Conservation (phyloP, 2,329 filamentous ascomycete genomes). For the Penicillium sp. region DNA sequence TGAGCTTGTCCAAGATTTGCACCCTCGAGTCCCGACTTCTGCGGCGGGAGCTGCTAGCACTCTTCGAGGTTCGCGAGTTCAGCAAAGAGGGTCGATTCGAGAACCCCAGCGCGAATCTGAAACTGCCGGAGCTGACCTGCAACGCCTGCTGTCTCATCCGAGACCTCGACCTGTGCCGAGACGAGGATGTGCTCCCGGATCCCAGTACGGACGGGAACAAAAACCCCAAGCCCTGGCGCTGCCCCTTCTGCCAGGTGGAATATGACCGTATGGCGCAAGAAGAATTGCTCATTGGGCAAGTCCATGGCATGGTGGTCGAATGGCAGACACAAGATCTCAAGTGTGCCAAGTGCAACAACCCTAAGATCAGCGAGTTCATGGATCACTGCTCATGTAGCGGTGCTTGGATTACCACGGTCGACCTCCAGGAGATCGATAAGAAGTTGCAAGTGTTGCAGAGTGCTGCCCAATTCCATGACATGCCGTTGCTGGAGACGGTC, state of each 20-base stretch:
- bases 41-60: slow-evolving; percentile 76
- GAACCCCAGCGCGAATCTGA: slow-evolving; percentile 73
- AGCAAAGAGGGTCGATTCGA: slow-evolving; percentile 77
- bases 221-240: slow-evolving; percentile 59
- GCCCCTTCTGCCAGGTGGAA: slow-evolving; percentile 66
- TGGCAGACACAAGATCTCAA: slow-evolving; percentile 90
- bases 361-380: slow-evolving; percentile 87
- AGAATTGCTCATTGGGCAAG: slow-evolving; percentile 69
- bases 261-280: slow-evolving; percentile 77
- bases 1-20: slow-evolving; percentile 85
- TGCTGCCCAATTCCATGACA: slow-evolving; percentile 71
- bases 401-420: slow-evolving; percentile 68
- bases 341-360: slow-evolving; percentile 61
- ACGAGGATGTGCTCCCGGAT: slow-evolving; percentile 68
- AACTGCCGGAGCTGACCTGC: slow-evolving; percentile 71
- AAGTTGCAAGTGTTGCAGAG: slow-evolving; percentile 63
- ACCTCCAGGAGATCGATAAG: slow-evolving; percentile 59
- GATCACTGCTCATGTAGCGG: slow-evolving; percentile 94
- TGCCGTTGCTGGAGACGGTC: slow-evolving; percentile 74
- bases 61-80: slow-evolving; percentile 96
- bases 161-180: slow-evolving; percentile 87
- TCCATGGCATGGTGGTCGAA: slow-evolving; percentile 67
- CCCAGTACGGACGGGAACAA: slow-evolving; percentile 27
- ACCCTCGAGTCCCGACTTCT: slow-evolving; percentile 80
- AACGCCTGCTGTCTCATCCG: slow-evolving; percentile 83